Conservation (phyloP, 495 filamentous ascomycete genomes). For the Hypoxylon cercidicola region DNA sequence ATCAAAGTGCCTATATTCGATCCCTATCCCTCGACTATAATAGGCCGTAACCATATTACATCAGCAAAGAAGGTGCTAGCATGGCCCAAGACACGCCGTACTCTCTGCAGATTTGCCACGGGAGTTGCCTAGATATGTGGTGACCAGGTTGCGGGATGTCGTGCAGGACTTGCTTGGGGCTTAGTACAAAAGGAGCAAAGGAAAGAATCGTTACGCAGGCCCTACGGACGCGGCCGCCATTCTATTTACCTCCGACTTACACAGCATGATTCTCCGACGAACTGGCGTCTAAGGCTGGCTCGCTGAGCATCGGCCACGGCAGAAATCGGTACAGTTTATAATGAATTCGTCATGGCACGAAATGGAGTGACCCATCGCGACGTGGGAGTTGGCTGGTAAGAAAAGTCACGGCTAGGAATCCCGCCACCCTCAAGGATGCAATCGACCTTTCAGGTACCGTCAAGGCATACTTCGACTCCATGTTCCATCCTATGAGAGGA, state of each 20-base stretch:
- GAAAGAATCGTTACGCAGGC: constrained; percentile 32
- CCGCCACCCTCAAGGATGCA: constrained; percentile 41
- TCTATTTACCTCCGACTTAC: constrained; percentile 42
- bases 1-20: constrained; percentile 7
- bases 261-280: constrained; percentile 36
- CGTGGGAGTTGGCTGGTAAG: constrained; percentile 17
- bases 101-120: constrained; percentile 30
- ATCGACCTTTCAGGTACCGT: constrained; percentile 38
- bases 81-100: constrained; percentile 2
- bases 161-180: constrained; percentile 34
- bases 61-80: constrained; percentile 12
- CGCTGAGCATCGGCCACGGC: constrained; percentile 7
- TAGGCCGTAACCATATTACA: constrained; percentile 21
- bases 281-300: constrained; percentile 26
- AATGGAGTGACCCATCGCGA: constrained; percentile 17
- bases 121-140: constrained; percentile 35
- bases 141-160: constrained; percentile 39
- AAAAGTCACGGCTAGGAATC: constrained; percentile 21
- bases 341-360: constrained; percentile 9
- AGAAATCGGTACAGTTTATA: constrained; percentile 12
- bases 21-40: constrained; percentile 3
- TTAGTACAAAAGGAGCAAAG: constrained; percentile 34
- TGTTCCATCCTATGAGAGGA: constrained; percentile 43
- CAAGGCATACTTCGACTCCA: constrained; percentile 40
- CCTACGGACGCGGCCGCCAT: constrained; percentile 32